Evolutionary conservation across 352 stramenopile species (phyloP), one percentile per base, ranked within the genome.

Genomic region (Albugo laibachii): DNA sequence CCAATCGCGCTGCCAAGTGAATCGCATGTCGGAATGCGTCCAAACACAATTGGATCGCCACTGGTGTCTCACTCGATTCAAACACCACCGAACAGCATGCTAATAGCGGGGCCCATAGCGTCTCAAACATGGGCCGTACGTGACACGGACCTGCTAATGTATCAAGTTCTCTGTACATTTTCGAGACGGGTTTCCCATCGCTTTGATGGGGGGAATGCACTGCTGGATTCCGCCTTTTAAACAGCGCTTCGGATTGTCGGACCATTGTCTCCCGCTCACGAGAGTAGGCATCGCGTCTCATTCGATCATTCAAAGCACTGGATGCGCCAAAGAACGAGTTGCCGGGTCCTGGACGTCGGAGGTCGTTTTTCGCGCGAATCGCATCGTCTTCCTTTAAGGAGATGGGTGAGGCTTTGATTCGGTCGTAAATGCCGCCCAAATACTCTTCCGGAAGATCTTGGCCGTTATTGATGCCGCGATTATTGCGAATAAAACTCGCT

Each of bases 51-150:
- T 92, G 67, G 43, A 98, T 95, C 37, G 80, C 91, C 8, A 84
- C 77, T 14, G 83, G 68, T 20, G 97, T 83, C 14, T 97, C 84
- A 1, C 77, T 89, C 45, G 69, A 91, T 65, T 98, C 92, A 20
- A 99, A 83, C 21, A 97, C 94, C 56, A 98, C 91, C 1, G 91
- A 98, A 47, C 98, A 94, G 38, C 83, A 92, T 38, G 92, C 94
- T 41, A 99, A 72, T 21, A 98, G 64, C 37, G 95, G 92, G 21
- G 93, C 94, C 95, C 95, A 99, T 0, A 96, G 86, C 0, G 97
- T 96, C 65, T 98, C 93, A 57, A 99, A 99, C 95, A 99, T 99
- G 5, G 95, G 92, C 20, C 77, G 69, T 12, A 95, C 75, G 48
- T 89, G 71, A 31, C 24, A 31, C 24, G 24, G 24, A 31, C 24